A percentile compares a stretch with the other conserved stretches of the same genome.
Conservation (phyloP, 202 grass and related monocot genomes). For the Zoysia matrella region DNA sequence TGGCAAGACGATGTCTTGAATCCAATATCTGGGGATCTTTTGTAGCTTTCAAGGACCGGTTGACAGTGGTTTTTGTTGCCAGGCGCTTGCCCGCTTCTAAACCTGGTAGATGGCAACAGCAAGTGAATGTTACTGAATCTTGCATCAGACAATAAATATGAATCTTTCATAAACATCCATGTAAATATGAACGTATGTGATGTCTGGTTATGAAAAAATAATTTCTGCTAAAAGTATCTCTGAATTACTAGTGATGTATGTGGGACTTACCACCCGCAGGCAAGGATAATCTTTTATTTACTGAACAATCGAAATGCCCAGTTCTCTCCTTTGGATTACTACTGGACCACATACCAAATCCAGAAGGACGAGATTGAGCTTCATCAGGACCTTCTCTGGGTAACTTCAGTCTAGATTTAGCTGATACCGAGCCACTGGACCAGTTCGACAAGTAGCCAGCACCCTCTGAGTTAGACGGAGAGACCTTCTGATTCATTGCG, state of each 20-base stretch:
- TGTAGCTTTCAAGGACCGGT: slow-evolving; percentile 31
- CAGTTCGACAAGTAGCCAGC: slow-evolving; percentile 55
- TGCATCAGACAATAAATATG: background rate
- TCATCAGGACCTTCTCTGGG: slow-evolving; percentile 66
- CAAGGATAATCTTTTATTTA: slow-evolving; percentile 74
- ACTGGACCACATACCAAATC: slow-evolving; percentile 49
- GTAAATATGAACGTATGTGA: background rate
- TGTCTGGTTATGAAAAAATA: background rate
- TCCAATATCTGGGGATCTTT: slow-evolving; percentile 18
- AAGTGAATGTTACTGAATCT: background rate
- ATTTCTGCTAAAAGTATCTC: background rate
- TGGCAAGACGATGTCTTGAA: slow-evolving; percentile 34
- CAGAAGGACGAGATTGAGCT: slow-evolving; percentile 53
- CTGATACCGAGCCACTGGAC: slow-evolving; percentile 39
- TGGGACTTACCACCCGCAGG: slow-evolving; percentile 57
- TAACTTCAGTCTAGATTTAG: slow-evolving; percentile 69
- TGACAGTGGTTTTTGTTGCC: slow-evolving; percentile 21
- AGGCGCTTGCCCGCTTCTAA: slow-evolving; percentile 32
- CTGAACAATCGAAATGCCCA: slow-evolving; percentile 47
- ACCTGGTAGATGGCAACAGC: slow-evolving; percentile 34
- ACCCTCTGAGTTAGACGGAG: slow-evolving; percentile 57
- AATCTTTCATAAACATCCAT: background rate
- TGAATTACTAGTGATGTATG: background rate
- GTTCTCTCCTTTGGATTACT: slow-evolving; percentile 83
- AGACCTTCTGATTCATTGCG: slow-evolving; percentile 51